Percentiles rank a stretch among this genome's conserved stretches.
phyloP scores from a whole-genome alignment of 345 rosid species.

The Toxicodendron radicans region DNA sequence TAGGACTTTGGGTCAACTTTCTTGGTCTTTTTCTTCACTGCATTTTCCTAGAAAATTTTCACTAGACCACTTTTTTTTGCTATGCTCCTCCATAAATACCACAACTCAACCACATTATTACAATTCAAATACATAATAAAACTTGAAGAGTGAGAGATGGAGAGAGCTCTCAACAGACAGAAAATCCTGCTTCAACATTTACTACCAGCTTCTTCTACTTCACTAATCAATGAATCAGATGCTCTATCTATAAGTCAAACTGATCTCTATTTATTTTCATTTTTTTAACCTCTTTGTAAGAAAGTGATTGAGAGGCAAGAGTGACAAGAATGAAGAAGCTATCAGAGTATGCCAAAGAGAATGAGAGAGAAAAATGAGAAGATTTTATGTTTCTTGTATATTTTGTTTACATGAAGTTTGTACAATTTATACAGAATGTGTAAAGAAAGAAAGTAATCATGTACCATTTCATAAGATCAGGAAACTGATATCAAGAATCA shows the following conservation, averaged over 20 bases:
- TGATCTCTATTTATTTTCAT: background rate
- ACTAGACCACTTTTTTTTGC: background rate
- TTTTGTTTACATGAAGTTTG: no score
- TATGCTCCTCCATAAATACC: background rate
- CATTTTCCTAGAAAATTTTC: background rate
- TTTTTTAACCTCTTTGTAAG: no score
- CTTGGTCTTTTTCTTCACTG: background rate
- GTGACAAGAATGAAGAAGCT: no score
- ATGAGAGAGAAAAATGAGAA: no score
- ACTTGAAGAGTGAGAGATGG: constrained; percentile 38
- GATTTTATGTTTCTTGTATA: no score
- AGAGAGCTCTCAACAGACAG: constrained; percentile 78
- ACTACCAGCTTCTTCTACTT: constrained; percentile 48
- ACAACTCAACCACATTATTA: no score
- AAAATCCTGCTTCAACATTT: constrained; percentile 72
- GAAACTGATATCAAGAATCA: no score
- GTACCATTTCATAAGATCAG: no score
- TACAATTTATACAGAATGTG: no score
- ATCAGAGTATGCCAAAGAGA: no score
- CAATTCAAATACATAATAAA: background rate
- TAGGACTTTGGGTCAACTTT: background rate
- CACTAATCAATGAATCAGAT: constrained; percentile 32
- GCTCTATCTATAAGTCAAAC: constrained; percentile 48
- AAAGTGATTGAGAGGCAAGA: no score
- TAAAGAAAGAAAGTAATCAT: no score